Conservation (phyloP, 2,329 filamentous ascomycete species). For the Raffaelea ambrosiae region DNA sequence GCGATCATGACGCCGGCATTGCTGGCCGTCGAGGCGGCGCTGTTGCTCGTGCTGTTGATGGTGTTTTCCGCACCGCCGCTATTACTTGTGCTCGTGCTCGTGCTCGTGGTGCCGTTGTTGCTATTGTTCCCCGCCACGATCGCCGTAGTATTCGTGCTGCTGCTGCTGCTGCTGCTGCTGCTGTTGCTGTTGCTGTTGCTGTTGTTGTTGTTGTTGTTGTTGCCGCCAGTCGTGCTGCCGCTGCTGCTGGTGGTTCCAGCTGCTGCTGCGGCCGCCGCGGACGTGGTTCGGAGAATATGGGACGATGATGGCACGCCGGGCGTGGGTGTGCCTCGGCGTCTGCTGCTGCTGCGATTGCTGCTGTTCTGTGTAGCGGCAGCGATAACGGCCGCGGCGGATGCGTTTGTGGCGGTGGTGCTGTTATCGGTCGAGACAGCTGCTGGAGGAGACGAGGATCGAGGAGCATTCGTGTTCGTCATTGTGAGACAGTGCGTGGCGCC, state of each 20-base stretch:
- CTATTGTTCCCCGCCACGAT: background rate
- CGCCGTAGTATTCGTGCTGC: background rate
- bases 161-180: slow-evolving; percentile 11
- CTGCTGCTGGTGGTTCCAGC: background rate
- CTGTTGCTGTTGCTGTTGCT: background rate
- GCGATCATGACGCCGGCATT: slow-evolving; percentile 26
- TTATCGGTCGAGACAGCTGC: background rate
- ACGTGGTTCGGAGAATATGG: slow-evolving; percentile 22
- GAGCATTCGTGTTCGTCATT: background rate
- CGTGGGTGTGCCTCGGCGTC: slow-evolving; percentile 17
- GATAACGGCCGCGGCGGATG: no score
- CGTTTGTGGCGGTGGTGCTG: no score
- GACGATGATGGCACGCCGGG: slow-evolving; percentile 9
- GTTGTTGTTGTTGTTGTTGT: slow-evolving; percentile 10
- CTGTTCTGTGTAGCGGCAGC: background rate
- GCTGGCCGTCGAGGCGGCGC: slow-evolving; percentile 14
- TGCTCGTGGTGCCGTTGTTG: background rate
- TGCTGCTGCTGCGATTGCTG: slow-evolving; percentile 8
- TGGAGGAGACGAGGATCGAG: background rate
- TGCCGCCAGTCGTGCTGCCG: slow-evolving; percentile 11
- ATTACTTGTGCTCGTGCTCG: background rate
- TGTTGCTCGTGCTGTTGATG: slow-evolving; percentile 21
- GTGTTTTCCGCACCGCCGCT: background rate
- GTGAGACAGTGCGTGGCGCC: background rate
- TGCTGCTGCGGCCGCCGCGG: slow-evolving; percentile 13